These are phyloP conservation scores for Trichoderma endophyticum DNA, from an alignment of 2,329 filamentous ascomycete species.

Conservation along the genomic window DNA sequence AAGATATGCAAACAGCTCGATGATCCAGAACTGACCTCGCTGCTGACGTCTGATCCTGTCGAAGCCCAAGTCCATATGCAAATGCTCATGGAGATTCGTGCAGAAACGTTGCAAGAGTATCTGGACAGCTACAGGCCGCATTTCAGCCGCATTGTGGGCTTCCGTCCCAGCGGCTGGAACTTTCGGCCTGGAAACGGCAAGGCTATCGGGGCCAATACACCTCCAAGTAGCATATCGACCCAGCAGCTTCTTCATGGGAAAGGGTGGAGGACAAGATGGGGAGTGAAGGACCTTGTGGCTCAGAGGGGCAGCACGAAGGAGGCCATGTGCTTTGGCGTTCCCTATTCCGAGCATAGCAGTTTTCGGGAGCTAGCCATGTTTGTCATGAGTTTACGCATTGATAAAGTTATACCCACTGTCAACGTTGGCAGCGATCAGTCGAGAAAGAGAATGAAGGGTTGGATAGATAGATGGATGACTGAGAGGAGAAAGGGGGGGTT, in stretches of 20 bases:
- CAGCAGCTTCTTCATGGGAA: conserved; percentile 53
- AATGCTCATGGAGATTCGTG: conserved; percentile 86
- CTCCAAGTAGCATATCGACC: conserved; percentile 49
- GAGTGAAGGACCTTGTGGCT: conserved; percentile 67
- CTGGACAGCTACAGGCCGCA: conserved; percentile 74
- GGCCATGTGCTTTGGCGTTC: conserved; percentile 86
- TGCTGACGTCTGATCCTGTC: conserved; percentile 74
- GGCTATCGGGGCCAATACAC: conserved; percentile 52
- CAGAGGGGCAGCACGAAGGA: conserved; percentile 81
- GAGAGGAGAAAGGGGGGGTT: conserved; percentile 57
- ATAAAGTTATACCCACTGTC: conserved; percentile 88
- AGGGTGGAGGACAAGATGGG: conserved; percentile 74
- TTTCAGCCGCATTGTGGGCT: conserved; percentile 84
- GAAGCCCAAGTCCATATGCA: conserved; percentile 98
- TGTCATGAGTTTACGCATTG: conserved; percentile 80
- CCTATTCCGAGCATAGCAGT: conserved; percentile 93
- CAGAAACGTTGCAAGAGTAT: conserved; percentile 89
- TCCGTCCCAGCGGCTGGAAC: conserved; percentile 91
- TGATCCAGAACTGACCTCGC: conserved; percentile 72
- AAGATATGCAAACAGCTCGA: conserved; percentile 81
- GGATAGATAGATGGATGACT: conserved; percentile 60
- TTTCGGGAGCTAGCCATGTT: conserved; percentile 95
- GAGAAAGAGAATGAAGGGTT: conserved; percentile 59
- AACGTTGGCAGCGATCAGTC: conserved; percentile 65
- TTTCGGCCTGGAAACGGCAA: conserved; percentile 65